Percentiles rank a stretch among this genome's conserved stretches.
Evolutionary conservation across 768 basidiomycete genomes (phyloP).

Genomic region (Mycena vitilis): DNA sequence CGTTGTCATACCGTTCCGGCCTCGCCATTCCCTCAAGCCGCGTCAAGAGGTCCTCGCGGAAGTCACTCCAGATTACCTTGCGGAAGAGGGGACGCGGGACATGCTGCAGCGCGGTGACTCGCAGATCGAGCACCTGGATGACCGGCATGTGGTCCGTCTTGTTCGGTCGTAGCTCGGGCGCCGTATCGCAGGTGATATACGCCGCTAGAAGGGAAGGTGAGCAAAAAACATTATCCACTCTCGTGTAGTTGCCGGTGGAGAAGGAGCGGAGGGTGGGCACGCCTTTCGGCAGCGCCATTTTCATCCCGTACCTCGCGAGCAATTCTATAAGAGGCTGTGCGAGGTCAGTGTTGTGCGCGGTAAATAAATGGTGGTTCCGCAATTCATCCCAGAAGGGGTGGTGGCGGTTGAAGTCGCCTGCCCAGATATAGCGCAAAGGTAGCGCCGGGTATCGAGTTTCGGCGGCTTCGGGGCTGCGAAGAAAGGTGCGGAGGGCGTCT

Average conservation of each 20-base stretch:
- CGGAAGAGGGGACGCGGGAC: conserved; percentile 41
- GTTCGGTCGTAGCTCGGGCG: neutral
- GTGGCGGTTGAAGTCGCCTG: conserved; percentile 55
- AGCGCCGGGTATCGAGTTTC: neutral
- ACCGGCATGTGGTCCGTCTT: conserved; percentile 58
- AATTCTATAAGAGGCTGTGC: conserved; percentile 26
- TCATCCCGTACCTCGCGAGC: neutral
- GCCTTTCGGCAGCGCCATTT: neutral
- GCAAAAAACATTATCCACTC: conserved; percentile 58
- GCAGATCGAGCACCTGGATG: conserved; percentile 41
- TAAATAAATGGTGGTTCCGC: conserved; percentile 49
- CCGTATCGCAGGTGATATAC: conserved; percentile 44
- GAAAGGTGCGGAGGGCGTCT: conserved; percentile 4
- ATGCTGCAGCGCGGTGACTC: neutral
- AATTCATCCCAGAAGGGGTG: conserved; percentile 54
- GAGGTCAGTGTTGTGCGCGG: conserved; percentile 29
- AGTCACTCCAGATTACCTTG: conserved; percentile 43
- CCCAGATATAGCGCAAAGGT: conserved; percentile 43
- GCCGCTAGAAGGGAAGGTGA: conserved; percentile 29
- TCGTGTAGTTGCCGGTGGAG: conserved; percentile 47
- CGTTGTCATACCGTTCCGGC: neutral
- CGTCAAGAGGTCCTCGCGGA: conserved; percentile 20
- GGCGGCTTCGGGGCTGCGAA: conserved; percentile 2
- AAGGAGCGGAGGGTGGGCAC: neutral
- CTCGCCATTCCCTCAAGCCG: neutral